phyloP scores from a whole-genome alignment of 2,329 filamentous ascomycete species.

The Tolypocladium sp. region DNA sequence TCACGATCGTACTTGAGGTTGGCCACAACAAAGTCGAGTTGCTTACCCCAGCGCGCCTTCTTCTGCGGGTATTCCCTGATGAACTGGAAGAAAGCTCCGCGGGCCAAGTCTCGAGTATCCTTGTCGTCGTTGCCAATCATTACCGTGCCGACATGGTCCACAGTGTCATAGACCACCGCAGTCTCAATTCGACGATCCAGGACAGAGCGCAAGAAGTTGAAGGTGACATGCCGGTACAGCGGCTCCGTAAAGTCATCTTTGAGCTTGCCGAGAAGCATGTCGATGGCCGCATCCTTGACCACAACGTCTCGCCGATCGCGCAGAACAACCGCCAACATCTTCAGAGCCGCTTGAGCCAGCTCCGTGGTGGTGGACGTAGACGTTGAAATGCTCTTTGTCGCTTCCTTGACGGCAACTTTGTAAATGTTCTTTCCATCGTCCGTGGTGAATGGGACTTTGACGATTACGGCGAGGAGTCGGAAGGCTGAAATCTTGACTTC shows the following conservation, averaged over 20 bases:
- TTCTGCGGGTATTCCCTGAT: conserved; percentile 90
- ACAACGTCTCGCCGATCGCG: conserved; percentile 68
- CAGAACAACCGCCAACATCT: conserved; percentile 76
- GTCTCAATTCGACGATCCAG: conserved; percentile 80
- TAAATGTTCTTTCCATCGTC: conserved; percentile 55
- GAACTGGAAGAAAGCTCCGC: conserved; percentile 90
- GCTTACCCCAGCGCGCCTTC: conserved; percentile 79
- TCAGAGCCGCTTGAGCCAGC: conserved; percentile 77
- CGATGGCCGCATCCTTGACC: conserved; percentile 73
- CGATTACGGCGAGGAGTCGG: conserved; percentile 73
- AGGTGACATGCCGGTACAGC: conserved; percentile 83
- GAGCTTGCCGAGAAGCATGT: conserved; percentile 71
- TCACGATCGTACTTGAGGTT: conserved; percentile 88
- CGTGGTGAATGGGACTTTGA: conserved; percentile 72
- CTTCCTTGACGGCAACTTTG: conserved; percentile 77
- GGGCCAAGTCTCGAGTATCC: conserved; percentile 75
- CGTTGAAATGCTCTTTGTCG: conserved; percentile 69
- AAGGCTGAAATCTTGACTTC: conserved; percentile 87
- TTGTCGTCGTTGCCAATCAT: conserved; percentile 96
- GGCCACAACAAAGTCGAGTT: conserved; percentile 78
- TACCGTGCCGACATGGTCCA: conserved; percentile 80
- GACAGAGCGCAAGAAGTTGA: conserved; percentile 85
- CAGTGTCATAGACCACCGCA: conserved; percentile 78
- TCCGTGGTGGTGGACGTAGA: conserved; percentile 75
- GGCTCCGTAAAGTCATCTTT: conserved; percentile 88